Base-by-base conservation (phyloP, 228 moss, liverwort and hornwort genomes). In the Sphagnum fallax region DNA sequence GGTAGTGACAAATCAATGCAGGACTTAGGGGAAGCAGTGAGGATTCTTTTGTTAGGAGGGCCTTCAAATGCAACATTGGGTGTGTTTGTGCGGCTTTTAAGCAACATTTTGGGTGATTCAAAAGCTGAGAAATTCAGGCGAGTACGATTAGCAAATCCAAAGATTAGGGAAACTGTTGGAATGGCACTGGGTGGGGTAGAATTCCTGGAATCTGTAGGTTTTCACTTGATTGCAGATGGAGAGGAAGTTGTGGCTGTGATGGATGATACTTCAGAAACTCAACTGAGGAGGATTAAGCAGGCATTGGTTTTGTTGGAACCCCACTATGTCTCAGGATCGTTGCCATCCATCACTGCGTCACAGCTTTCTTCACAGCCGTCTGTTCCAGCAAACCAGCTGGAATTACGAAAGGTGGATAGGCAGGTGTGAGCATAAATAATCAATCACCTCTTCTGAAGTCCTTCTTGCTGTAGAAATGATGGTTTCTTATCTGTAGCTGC, bases 1-100 rank as follows among this genome's bases (percentile, higher is more conserved):
- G 12, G 8, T 2, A 55, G 12, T 8, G 55, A 55, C 55, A 55
- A 8, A 55, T 8, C 55, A 55, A 55, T 8, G 1, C 55, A 74
- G 51, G 79, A 83, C 57, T 76, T 79, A 8, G 79, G 79, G 15
- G 83, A 79, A 49, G 71, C 79, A 4, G 83, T 79, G 6, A 71
- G 73, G 10, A 69, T 74, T 14, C 76, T 83, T 18, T 69, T 83
- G 16, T 83, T 79, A 10, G 79, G 79, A 60, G 74, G 73, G 16
- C 83, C 79, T 9, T 65, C 79, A 16, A 63, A 47, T 12, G 65
- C 60, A 4, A 79, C 74, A 16, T 62, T 80, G 51, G 79, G 79
- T 8, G 71, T 74, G 51, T 76, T 79, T 5, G 62, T 79, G 10
- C 52, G 53, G 0, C 14, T 83, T 15, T 70, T 83, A 48, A 64